phyloP scores from a whole-genome alignment of 805 yeast species.

The Metschnikowia peoriensis region DNA sequence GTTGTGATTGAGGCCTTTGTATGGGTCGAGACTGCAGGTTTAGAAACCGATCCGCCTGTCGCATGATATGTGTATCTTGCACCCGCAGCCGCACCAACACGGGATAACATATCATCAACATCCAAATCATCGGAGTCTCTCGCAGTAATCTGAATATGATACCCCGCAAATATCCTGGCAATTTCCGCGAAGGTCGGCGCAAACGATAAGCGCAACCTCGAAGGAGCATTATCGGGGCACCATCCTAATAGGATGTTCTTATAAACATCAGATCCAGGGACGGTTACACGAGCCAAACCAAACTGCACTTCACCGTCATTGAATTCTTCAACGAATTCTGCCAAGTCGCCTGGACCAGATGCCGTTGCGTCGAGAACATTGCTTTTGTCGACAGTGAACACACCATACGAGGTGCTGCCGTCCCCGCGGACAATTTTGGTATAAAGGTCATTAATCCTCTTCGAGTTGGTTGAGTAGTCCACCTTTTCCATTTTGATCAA shows the following conservation, averaged over 20 bases:
- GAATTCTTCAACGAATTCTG: conserved; percentile 77
- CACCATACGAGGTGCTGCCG: conserved; percentile 66
- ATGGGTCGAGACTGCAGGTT: conserved; percentile 1
- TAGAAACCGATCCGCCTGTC: conserved; percentile 9
- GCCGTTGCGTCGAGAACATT: conserved; percentile 46
- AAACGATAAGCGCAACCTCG: conserved; percentile 69
- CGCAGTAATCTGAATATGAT: conserved; percentile 97
- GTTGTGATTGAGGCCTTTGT: background rate
- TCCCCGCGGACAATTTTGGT: conserved; percentile 79
- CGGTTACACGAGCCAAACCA: conserved; percentile 83
- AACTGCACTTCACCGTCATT: conserved; percentile 87
- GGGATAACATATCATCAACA: conserved; percentile 67
- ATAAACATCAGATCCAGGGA: conserved; percentile 87
- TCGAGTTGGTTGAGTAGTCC: conserved; percentile 66
- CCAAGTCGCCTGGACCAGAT: conserved; percentile 63
- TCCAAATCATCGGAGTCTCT: conserved; percentile 89
- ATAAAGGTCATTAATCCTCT: conserved; percentile 71
- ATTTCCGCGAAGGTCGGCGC: conserved; percentile 77
- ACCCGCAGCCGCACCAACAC: conserved; percentile 90
- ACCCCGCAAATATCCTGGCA: conserved; percentile 68
- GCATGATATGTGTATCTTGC: conserved; percentile 62
- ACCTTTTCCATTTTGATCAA: conserved; percentile 48
- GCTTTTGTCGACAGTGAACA: conserved; percentile 70
- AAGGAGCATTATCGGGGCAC: conserved; percentile 96
- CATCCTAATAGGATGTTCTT: conserved; percentile 87